Evolutionary conservation across 129 eudicot genomes (phyloP).

Genomic region (Pseudognaphalium luteoalbum): DNA sequence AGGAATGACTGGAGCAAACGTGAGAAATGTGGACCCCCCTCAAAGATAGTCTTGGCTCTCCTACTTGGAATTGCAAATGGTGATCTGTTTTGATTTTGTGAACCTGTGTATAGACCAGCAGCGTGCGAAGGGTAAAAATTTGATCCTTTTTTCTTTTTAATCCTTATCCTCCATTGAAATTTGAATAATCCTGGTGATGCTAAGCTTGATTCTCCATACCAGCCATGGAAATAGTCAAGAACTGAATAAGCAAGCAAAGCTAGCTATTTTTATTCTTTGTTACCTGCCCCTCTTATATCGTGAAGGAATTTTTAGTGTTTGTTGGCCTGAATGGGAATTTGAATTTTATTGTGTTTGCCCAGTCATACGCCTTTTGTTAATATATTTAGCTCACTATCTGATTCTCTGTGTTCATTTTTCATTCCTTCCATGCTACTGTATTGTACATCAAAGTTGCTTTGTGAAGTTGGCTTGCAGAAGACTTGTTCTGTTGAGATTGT

Average conservation of each 20-base stretch:
- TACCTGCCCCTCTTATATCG: conserved; percentile 27
- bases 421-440: not conserved
- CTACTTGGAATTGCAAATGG: conserved; percentile 1
- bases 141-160: conserved; percentile 15
- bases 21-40: conserved; percentile 92
- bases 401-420: not conserved
- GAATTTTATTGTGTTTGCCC: conserved; percentile 31
- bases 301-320: conserved; percentile 27
- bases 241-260: conserved; percentile 44
- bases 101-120: conserved; percentile 34
- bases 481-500: not conserved
- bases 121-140: conserved; percentile 37
- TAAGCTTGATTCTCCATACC: conserved; percentile 38
- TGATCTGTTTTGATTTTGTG: conserved; percentile 26
- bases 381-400: conserved; percentile 6
- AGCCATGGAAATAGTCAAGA: conserved; percentile 28
- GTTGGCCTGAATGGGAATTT: conserved; percentile 35
- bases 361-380: conserved; percentile 18
- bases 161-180: conserved; percentile 23
- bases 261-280: conserved; percentile 26
- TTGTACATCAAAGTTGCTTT: not conserved
- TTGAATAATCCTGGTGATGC: conserved; percentile 50
- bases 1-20: conserved; percentile 85
- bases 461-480: not conserved
- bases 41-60: conserved; percentile 54